Evolutionary conservation across 2,329 filamentous ascomycete genomes (phyloP).

Genomic region (Orbilia brochopaga): DNA sequence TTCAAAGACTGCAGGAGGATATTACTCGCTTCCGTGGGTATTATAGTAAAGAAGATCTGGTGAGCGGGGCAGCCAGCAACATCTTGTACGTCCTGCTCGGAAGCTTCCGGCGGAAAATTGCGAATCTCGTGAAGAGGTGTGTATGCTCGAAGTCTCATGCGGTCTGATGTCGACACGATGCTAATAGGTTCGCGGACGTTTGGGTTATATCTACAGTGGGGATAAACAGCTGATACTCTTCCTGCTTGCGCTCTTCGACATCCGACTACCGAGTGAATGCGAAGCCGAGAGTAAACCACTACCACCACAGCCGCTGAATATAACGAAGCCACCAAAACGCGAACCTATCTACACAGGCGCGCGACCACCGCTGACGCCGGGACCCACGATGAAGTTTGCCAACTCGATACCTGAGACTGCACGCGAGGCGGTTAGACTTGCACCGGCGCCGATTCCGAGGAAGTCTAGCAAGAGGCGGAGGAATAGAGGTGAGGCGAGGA

Average conservation of each 20-base stretch:
- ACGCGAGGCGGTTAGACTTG: slow-evolving; percentile 13
- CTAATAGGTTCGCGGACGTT: too few species aligned
- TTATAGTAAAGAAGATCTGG: slow-evolving; percentile 19
- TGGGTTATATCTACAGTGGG: slow-evolving; percentile 4
- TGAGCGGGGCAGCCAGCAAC: slow-evolving; percentile 18
- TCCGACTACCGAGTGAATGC: slow-evolving; percentile 14
- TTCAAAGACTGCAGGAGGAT: slow-evolving; percentile 25
- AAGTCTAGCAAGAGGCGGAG: slow-evolving; percentile 20
- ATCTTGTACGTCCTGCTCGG: slow-evolving; percentile 27
- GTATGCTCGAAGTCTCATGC: not conserved
- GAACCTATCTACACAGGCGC: not conserved
- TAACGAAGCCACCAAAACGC: slow-evolving; percentile 1
- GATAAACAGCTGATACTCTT: slow-evolving; percentile 18
- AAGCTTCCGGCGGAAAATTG: slow-evolving; percentile 23
- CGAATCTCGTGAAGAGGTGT: slow-evolving; percentile 21
- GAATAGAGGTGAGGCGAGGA: not conserved
- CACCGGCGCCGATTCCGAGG: slow-evolving; percentile 20
- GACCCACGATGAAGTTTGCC: slow-evolving; percentile 24
- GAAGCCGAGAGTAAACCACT: slow-evolving; percentile 25
- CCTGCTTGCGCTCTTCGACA: slow-evolving; percentile 27
- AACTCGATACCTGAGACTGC: slow-evolving; percentile 13
- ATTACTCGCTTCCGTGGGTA: slow-evolving; percentile 20
- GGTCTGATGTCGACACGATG: too few species aligned
- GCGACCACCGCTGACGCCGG: slow-evolving; percentile 16
- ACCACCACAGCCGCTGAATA: slow-evolving; percentile 24